Base-by-base conservation (phyloP, 179 eudicot genomes). In the Patellifolia procumbens region DNA sequence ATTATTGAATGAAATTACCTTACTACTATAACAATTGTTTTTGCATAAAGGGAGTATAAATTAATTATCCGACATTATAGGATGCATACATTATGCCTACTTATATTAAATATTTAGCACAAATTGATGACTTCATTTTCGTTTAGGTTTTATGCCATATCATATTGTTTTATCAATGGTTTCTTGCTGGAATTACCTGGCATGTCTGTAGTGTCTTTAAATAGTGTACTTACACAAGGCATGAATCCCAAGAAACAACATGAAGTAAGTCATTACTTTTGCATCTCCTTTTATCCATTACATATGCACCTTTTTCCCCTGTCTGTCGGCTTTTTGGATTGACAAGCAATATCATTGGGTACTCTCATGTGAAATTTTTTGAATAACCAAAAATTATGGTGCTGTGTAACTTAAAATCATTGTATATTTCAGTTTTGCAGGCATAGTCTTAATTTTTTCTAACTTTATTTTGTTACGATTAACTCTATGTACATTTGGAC, bases 211-310 rank as follows among this genome's bases (percentile, higher is more conserved):
- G 70, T 81, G 78, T 77, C 88, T 34, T 86, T 94, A 62, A 86
- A 85, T 72, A 83, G 76, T 68, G 93, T 92, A 78, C 83, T 94
- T 81, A 63, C 91, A n/a, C 97, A 92, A 81, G 98, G 97, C 78
- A 94, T 94, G 98, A 92, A 85, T 81, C 84, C 65, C 63, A 94
- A 94, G 89, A 94, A 94, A 84, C 91, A 89, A 73, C 98, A 94
- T 49, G 98, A 94, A 85, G 98, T 91, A 87, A 70, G 94, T 80
- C 29, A 59, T 74, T n/a, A 17, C 78, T 68, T 51, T 61, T 5
- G 4, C 74, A 29, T 65, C 28, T 31, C 24, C 20, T 76, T 62
- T 61, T 35, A 37, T 15, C 26, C 32, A 32, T 32, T 32, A n/a
- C 58, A 22, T 73, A 15, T 31, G 46, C 46, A 42, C n/a, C 42